Evolutionary conservation across 2,329 filamentous ascomycete genomes (phyloP), one percentile per base, ranked within the genome.

Genomic region (Pyricularia grisea): DNA sequence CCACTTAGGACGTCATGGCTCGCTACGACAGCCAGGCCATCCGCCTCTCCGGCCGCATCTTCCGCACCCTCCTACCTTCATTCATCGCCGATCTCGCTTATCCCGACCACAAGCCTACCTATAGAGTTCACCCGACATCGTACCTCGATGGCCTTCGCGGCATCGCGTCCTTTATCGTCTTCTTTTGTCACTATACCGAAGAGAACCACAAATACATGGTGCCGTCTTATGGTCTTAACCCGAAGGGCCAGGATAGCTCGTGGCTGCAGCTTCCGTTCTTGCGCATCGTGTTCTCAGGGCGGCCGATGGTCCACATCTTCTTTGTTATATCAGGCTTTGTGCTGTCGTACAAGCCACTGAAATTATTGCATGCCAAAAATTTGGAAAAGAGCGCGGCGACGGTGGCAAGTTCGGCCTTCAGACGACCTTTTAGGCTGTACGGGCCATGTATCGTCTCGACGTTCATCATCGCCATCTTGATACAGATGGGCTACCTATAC

Each of bases 311-410:
- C 2, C 80, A 83, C 72, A 79, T 85, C 65, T 84, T 85, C 74
- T 84, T 84, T 74, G 79, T 84, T 71, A 82, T 85, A 50, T 84
- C 82, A 1, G 83, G 83, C 55, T 83, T 82, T 70, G 82, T 80
- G 3, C 77, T 85, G 27, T 79, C 81, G 9, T 78, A 79, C 71
- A 81, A 81, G 71, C 79, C 82, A 2, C 73, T 84, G 30, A 77
- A 78, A 68, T 76, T 78, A 36, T 78, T 82, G 9, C 81, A 80
- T 68, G 73, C 76, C 11, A 76, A 79, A 58, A 76, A 81, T 69
- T 75, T 76, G 67, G 76, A 77, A 20, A 75, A 76, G 10, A 78
- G 80, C 67, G 77, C 78, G 68, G 74, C 76, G 4, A 78, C 79
- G 2, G 76, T 85, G 4, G 78, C 81, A 0, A 84, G 82, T 3